Conservation (phyloP, 352 stramenopile species). For the Phytophthora fragariae region DNA sequence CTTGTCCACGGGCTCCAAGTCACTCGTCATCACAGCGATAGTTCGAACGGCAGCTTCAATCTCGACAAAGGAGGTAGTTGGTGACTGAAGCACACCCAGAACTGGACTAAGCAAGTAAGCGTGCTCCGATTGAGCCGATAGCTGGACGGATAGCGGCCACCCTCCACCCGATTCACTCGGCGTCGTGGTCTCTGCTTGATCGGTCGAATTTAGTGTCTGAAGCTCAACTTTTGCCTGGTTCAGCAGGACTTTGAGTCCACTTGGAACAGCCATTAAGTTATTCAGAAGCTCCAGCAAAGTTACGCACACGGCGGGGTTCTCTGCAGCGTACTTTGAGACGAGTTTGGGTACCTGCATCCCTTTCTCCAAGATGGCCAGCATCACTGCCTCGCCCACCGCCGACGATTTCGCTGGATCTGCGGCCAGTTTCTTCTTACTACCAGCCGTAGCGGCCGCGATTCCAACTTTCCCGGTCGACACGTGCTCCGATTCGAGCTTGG, state of each 20-base stretch:
- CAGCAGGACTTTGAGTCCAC: slow-evolving; percentile 45
- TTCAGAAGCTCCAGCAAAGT: slow-evolving; percentile 39
- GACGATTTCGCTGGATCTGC: slow-evolving; percentile 28
- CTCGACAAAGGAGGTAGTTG: slow-evolving; percentile 50
- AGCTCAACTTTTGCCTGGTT: slow-evolving; percentile 33
- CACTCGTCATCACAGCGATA: slow-evolving; percentile 39
- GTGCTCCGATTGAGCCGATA: slow-evolving; percentile 35
- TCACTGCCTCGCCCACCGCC: slow-evolving; percentile 39
- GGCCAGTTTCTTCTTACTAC: slow-evolving; percentile 54
- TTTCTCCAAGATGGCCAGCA: slow-evolving; percentile 43
- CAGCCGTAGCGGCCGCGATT: slow-evolving; percentile 8
- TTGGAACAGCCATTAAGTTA: slow-evolving; percentile 42
- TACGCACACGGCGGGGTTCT: slow-evolving; percentile 43
- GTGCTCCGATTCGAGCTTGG: slow-evolving; percentile 14
- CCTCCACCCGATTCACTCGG: background rate
- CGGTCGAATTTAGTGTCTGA: background rate
- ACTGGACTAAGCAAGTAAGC: slow-evolving; percentile 42
- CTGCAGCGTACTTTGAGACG: slow-evolving; percentile 31
- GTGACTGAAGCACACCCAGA: slow-evolving; percentile 46
- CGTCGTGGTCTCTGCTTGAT: background rate
- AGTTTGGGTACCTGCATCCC: slow-evolving; percentile 34
- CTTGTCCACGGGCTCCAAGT: slow-evolving; percentile 21
- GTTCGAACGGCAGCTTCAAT: slow-evolving; percentile 52
- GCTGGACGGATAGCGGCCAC: slow-evolving; percentile 43
- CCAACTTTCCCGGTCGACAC: slow-evolving; percentile 17